These are phyloP conservation scores for Stromatinia cepivora DNA, from an alignment of 2,329 filamentous ascomycete species.

Conservation along the genomic window DNA sequence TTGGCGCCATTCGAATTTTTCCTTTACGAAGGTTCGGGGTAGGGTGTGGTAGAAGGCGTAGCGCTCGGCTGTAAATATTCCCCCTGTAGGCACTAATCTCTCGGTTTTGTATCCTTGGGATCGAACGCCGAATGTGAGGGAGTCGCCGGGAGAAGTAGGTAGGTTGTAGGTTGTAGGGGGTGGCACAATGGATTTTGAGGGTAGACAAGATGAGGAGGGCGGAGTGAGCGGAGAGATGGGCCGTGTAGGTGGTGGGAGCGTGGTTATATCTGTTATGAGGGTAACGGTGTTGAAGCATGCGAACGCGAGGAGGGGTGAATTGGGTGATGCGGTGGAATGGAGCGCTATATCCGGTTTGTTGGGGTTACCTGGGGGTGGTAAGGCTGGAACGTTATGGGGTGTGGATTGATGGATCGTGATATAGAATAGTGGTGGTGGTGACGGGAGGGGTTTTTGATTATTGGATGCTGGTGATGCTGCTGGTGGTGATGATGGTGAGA, in stretches of 20 bases:
- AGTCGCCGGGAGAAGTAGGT: slow-evolving; percentile 14
- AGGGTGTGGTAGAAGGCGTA: slow-evolving; percentile 34
- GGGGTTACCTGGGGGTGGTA: neutral
- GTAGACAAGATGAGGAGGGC: slow-evolving; percentile 17
- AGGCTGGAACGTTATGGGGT: neutral
- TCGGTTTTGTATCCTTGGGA: slow-evolving; percentile 28
- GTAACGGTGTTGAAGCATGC: slow-evolving; percentile 34
- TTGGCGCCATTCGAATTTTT: slow-evolving; percentile 36
- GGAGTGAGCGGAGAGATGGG: slow-evolving; percentile 18
- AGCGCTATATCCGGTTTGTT: slow-evolving; percentile 34
- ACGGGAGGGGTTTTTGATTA: slow-evolving; percentile 31
- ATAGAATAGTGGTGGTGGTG: slow-evolving; percentile 35
- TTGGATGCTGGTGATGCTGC: slow-evolving; percentile 30
- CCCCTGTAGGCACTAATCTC: slow-evolving; percentile 28
- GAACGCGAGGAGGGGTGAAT: slow-evolving; percentile 32
- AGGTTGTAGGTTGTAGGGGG: slow-evolving; percentile 22
- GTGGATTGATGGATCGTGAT: slow-evolving; percentile 30
- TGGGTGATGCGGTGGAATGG: slow-evolving; percentile 32
- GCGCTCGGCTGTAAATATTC: slow-evolving; percentile 33
- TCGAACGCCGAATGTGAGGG: slow-evolving; percentile 23
- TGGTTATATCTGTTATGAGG: slow-evolving; percentile 34
- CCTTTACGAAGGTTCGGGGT: slow-evolving; percentile 27
- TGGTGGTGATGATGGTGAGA: slow-evolving; percentile 33
- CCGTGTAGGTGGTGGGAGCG: slow-evolving; percentile 30
- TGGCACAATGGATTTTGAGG: slow-evolving; percentile 12